Conservation (phyloP, 1,284 basidiomycete genomes). For the Trichosporon coremiiforme region DNA sequence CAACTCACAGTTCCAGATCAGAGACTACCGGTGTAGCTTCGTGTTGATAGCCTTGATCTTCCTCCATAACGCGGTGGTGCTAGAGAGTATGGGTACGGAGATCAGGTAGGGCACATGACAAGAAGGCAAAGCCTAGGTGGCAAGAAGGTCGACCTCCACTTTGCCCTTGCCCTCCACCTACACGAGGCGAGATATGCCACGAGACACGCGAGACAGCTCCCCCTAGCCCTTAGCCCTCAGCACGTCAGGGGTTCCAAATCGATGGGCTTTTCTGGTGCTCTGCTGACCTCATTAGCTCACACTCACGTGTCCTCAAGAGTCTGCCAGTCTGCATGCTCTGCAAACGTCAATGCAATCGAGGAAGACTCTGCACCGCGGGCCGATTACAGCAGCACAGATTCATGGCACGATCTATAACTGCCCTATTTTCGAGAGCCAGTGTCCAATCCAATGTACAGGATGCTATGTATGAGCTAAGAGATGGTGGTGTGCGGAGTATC, state of each 20-base stretch:
- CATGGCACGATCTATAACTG: slow-evolving; percentile 20
- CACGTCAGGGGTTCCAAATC: slow-evolving; percentile 7
- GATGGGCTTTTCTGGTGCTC: not conserved
- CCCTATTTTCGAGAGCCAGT: slow-evolving; percentile 13
- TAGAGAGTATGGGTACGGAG: slow-evolving; percentile 5
- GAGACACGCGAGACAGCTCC: too few relatives aligned
- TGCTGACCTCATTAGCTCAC: not conserved
- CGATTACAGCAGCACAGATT: slow-evolving; percentile 19
- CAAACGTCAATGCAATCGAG: not conserved
- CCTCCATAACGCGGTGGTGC: slow-evolving; percentile 4
- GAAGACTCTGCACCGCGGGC: too few relatives aligned
- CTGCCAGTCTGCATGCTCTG: not conserved
- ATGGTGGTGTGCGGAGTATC: slow-evolving; percentile 18
- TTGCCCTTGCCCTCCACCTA: not conserved
- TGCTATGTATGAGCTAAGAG: slow-evolving; percentile 27
- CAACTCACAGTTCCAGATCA: slow-evolving; percentile 34
- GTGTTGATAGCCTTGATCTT: slow-evolving; percentile 20
- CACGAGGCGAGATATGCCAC: not conserved
- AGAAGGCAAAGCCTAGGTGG: slow-evolving; percentile 15
- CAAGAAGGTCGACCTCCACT: slow-evolving; percentile 12
- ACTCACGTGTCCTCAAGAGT: not conserved
- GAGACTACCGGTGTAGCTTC: slow-evolving; percentile 31
- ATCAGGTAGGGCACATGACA: slow-evolving; percentile 12
- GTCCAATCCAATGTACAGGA: slow-evolving; percentile 22
- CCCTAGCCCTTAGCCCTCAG: not conserved